Percentiles rank a stretch among this genome's conserved stretches.
Evolutionary conservation across 202 grass and related monocot genomes (phyloP).

Genomic region (Setaria viridis): DNA sequence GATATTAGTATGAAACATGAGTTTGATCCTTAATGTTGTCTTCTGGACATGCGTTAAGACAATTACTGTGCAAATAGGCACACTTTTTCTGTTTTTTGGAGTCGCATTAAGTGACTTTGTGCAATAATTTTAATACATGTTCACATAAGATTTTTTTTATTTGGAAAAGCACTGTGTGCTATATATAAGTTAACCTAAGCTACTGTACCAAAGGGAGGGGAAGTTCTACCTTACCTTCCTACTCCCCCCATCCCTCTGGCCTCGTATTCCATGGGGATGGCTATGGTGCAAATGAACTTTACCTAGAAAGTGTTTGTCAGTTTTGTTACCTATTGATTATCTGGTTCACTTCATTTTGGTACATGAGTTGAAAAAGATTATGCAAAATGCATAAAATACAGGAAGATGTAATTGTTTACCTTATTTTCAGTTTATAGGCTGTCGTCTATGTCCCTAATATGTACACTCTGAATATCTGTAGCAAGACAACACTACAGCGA

Average conservation of each 20-base stretch:
- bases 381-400: neutral
- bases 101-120: neutral
- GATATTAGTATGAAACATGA: no score
- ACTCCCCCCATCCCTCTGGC: neutral
- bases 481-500: neutral
- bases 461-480: slow-evolving; percentile 1
- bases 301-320: no score
- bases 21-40: neutral
- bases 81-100: neutral
- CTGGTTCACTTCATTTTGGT: neutral
- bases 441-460: neutral
- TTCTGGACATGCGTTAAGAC: neutral
- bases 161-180: neutral
- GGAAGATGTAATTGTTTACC: slow-evolving; percentile 3
- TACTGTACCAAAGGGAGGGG: neutral
- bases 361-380: neutral
- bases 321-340: neutral
- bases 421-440: neutral
- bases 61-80: neutral
- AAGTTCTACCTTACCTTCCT: neutral
- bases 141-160: slow-evolving; percentile 3
- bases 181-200: neutral
- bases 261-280: neutral
- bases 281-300: neutral
- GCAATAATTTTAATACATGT: neutral